phyloP scores from a whole-genome alignment of 371 early-diverging fungal species.

The Haplosporangium sp. region DNA sequence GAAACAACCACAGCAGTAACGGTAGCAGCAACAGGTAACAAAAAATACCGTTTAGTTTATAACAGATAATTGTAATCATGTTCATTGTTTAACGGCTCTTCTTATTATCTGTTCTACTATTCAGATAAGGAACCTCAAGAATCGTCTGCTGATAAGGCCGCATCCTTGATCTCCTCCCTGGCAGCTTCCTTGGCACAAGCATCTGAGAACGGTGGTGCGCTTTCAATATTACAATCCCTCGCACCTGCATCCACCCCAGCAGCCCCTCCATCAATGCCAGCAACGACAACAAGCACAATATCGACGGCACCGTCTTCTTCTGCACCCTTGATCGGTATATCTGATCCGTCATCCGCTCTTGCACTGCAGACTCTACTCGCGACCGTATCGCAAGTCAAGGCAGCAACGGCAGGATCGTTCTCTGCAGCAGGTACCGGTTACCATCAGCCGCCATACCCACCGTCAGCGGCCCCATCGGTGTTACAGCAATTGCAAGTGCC shows the following conservation, averaged over 20 bases:
- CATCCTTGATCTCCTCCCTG: constrained; percentile 33
- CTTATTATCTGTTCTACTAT: background rate
- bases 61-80: background rate
- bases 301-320: background rate
- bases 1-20: background rate
- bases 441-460: background rate
- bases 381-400: constrained; percentile 43
- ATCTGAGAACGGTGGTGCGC: constrained; percentile 14
- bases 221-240: background rate
- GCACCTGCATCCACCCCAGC: constrained; percentile 10
- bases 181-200: constrained; percentile 37
- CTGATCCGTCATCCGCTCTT: constrained; percentile 49
- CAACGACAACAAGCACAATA: constrained; percentile 2
- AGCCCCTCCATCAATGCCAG: constrained; percentile 1
- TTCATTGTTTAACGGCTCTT: background rate
- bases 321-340: constrained; percentile 7
- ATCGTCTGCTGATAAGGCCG: constrained; percentile 13
- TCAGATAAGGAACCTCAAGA: constrained; percentile 1
- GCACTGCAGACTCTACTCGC: constrained; percentile 44
- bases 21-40: constrained; percentile 9
- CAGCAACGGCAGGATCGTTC: constrained; percentile 17
- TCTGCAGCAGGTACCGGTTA: background rate
- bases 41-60: background rate
- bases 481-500: constrained; percentile 47
- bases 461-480: constrained; percentile 15